A percentile compares a stretch with the other conserved stretches of the same genome.
Conservation (phyloP, 164 flowering plant species). For the Cinnamomum chago region DNA sequence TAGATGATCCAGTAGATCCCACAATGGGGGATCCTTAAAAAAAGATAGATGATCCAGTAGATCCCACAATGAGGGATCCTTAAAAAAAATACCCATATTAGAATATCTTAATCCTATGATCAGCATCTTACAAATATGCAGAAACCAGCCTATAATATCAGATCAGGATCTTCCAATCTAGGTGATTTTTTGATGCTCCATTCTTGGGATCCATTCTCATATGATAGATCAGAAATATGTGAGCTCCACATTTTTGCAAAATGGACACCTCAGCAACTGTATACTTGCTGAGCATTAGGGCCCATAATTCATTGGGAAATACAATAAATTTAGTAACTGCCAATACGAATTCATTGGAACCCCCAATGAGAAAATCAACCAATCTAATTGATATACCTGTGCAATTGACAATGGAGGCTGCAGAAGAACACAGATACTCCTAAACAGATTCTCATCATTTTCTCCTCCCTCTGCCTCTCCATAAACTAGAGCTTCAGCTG, state of each 20-base stretch:
- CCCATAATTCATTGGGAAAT: too few species aligned
- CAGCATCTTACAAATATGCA: not conserved
- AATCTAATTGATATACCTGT: constrained; percentile 41
- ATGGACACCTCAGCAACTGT: too few species aligned
- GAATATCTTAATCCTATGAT: not conserved
- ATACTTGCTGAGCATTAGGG: too few species aligned
- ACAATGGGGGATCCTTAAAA: not conserved
- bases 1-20: not conserved
- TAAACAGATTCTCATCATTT: constrained; percentile 89
- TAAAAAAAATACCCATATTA: not conserved
- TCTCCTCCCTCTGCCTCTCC: constrained; percentile 99
- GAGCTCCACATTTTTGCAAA: not conserved
- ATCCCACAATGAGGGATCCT: not conserved
- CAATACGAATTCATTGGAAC: not conserved
- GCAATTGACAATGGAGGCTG: constrained; percentile 75
- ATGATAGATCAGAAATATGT: not conserved
- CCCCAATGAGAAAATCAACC: not conserved
- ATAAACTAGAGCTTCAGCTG: constrained; percentile 94
- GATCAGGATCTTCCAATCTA: not conserved
- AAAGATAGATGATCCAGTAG: not conserved
- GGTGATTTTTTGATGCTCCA: not conserved
- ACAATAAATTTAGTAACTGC: too few species aligned
- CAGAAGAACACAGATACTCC: constrained; percentile 69
- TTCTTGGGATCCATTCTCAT: not conserved
- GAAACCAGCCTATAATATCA: not conserved